Evolutionary conservation across 176 grass and related monocot species (phyloP).

Genomic region (Urochloa ruziziensis): DNA sequence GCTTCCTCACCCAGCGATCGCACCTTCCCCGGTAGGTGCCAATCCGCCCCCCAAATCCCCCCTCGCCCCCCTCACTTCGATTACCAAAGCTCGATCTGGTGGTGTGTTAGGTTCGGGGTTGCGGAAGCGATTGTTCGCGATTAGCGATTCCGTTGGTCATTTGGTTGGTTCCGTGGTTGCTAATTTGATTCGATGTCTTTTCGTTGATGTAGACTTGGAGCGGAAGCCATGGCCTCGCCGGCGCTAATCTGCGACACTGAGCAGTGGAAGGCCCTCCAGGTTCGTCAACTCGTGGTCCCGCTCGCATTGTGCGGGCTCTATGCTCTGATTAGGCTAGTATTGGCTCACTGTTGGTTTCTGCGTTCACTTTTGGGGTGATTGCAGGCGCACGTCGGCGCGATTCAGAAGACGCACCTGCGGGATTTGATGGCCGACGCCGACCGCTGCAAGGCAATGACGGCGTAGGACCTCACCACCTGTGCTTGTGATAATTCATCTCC

Average conservation of each 20-base stretch:
- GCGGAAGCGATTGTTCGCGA: too few relatives aligned
- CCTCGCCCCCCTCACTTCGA: not conserved
- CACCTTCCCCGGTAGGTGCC: not conserved
- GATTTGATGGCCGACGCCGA: constrained; percentile 80
- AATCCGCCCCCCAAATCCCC: not conserved
- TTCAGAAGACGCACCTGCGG: constrained; percentile 72
- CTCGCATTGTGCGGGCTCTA: not conserved
- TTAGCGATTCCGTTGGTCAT: not conserved
- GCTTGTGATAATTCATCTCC: not conserved
- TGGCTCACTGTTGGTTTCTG: constrained; percentile 19
- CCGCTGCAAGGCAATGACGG: constrained; percentile 80
- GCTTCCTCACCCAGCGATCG: not conserved
- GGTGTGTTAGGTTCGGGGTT: not conserved
- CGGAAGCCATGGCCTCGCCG: constrained; percentile 62
- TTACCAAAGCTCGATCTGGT: constrained; percentile 1
- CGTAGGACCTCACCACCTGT: constrained; percentile 38
- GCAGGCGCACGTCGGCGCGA: constrained; percentile 64
- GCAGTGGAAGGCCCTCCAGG: constrained; percentile 83
- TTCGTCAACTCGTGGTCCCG: not conserved
- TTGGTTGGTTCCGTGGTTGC: not conserved
- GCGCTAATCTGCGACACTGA: constrained; percentile 69
- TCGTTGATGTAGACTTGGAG: not conserved
- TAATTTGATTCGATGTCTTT: not conserved
- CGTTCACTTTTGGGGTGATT: not conserved
- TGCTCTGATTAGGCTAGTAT: constrained; percentile 12